Base-by-base conservation (phyloP, 306 rosid genomes). In the Quercus suber region DNA sequence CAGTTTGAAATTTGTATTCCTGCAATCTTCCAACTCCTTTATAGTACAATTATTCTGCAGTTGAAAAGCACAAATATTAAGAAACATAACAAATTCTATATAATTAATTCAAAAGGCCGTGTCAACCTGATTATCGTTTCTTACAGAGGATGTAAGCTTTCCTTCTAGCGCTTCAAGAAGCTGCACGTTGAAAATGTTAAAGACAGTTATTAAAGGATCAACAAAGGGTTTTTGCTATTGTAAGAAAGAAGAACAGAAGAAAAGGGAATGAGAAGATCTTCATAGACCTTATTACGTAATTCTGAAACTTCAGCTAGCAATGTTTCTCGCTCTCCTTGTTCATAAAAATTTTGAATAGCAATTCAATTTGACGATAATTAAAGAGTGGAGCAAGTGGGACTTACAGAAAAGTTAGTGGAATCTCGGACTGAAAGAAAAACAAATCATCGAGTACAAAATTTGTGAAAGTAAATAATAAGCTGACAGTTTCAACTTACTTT, bases 291-390 rank as follows among this genome's bases (percentile, higher is more conserved):
- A 73, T 92, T 90, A 23, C 91, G 94, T 74, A 95, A 81, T 79
- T 92, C 92, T 81, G 95, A 81, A 81, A 88, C 83, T 86, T 95
- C 98, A 79, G 86, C 74, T 82, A 88, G 72, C 87, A 95, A 82
- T 61, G 83, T 86, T 87, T 95, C 97, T 73, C 90, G 88, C 83
- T 92, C 99, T 76, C 98, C 98, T 37, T 84, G 86, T 80, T 89
- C 92, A 67, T 90, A 83, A 77, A 91, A 92, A 37, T 76, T 90
- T 86, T 86, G 87, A 49, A 49, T 49, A 12, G 53, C 14, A 49
- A 49, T 49, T 49, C 53, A 49, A 49, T 12, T 49, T 49, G 15
- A 12, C 1, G 53, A 59, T 23, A 4, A 23, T 23, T 59, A 20
- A 59, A 59, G 31, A 59, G 65, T 27, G 65, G 65, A 59, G 65